Evolutionary conservation across 805 yeast genomes (phyloP), one percentile per base, ranked within the genome.

Genomic region (Starmerella khaoyaiensis): DNA sequence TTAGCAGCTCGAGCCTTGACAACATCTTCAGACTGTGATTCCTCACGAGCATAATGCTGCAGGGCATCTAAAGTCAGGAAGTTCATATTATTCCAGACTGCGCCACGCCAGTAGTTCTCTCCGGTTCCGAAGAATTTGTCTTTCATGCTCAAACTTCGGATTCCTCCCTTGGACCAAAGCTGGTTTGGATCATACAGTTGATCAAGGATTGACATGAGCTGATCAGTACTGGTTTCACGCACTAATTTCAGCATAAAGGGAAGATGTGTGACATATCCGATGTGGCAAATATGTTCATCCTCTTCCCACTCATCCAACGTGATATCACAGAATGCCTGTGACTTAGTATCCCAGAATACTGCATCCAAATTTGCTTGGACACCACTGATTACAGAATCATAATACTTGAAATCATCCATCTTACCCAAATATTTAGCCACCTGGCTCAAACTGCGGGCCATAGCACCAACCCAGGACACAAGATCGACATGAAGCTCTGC

Each of bases 31-130:
- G 40, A 20, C 38, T 58, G 50, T 2, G 59, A 52, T 4, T 56
- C 60, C 2, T 67, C 51, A 5, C 47, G 33, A 2, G 51, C 55
- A 52, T 86, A 87, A 54, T 72, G 60, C 22, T 63, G 56, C 44
- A 90, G 62, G 4, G 80, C 69, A 36, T 83, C 90, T 29, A 90
- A 62, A 4, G 76, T 64, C 57, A 90, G 61, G 53, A 83, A 87
- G 61, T 90, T 90, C 52, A 90, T 79, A 56, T 84, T 80, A 49
- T 84, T 65, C 97, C 97, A 90, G 20, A 90, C 67, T 15, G 93
- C 82, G 1, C 95, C 90, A 45, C 94, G 71, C 98, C 98, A 90
- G 61, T 90, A 90, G 58, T 87, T 76, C 53, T 90, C 98, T 6
- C 69, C 87, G 0, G 76, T 71, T 38, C 79, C 79, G 59, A 78